A percentile compares a stretch with the other conserved stretches of the same genome.
phyloP scores from a whole-genome alignment of 441 rosid genomes.

The Macaranga tanarius region DNA sequence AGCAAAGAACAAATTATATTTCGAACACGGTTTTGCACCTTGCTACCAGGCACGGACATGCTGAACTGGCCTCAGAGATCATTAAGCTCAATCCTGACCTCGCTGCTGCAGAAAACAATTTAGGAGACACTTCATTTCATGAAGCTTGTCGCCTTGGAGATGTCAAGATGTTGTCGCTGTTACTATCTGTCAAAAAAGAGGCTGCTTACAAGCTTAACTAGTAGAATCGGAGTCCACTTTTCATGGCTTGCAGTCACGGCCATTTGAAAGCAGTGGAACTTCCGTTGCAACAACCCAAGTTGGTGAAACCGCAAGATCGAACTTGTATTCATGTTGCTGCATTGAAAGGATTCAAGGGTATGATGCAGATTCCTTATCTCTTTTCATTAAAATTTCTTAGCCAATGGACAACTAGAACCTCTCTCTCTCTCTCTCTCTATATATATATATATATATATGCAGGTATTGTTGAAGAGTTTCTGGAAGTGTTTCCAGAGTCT shows the following conservation, averaged over 20 bases:
- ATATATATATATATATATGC: not conserved
- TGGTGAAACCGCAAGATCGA: conserved; percentile 8
- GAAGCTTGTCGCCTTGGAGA: conserved; percentile 31
- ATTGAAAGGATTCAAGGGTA: conserved; percentile 15
- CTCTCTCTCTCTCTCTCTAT: too few species aligned
- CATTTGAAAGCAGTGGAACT: conserved; percentile 21
- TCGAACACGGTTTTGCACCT: conserved; percentile 28
- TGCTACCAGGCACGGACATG: conserved; percentile 25
- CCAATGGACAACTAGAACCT: too few species aligned
- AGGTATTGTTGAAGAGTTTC: conserved; percentile 20
- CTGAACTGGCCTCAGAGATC: conserved; percentile 26
- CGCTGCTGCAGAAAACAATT: conserved; percentile 22
- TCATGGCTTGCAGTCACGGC: conserved; percentile 31
- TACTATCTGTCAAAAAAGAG: conserved; percentile 22
- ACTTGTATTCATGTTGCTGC: conserved; percentile 24
- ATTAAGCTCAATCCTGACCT: conserved; percentile 16
- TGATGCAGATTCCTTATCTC: too few species aligned
- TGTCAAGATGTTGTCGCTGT: conserved; percentile 8
- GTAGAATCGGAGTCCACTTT: conserved; percentile 19
- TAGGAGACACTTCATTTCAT: conserved; percentile 31
- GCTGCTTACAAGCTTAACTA: conserved; percentile 19
- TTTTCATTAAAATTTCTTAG: too few species aligned
- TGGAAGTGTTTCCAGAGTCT: conserved; percentile 15
- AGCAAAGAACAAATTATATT: conserved; percentile 3
- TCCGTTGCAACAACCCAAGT: conserved; percentile 22